Evolutionary conservation across 805 yeast genomes (phyloP).

Genomic region (Candida ponderosae): DNA sequence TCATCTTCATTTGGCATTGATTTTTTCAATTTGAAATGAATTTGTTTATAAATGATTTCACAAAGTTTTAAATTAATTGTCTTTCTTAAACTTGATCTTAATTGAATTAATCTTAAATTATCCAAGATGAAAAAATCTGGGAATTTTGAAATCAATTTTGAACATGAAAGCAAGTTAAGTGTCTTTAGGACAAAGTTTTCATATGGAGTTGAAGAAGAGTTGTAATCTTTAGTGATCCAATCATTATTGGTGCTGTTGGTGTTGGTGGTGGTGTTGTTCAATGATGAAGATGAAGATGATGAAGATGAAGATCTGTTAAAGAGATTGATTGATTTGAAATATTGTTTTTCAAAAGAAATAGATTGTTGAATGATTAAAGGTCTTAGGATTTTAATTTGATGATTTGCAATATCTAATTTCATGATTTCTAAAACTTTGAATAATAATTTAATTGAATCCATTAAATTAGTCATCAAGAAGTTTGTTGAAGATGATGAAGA

Average conservation of each 20-base stretch:
- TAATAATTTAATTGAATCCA: slow-evolving; percentile 69
- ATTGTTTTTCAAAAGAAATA: slow-evolving; percentile 81
- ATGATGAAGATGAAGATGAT: slow-evolving; percentile 10
- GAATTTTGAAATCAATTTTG: slow-evolving; percentile 73
- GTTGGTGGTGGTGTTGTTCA: no score
- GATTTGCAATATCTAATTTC: slow-evolving; percentile 93
- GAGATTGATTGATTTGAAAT: slow-evolving; percentile 38
- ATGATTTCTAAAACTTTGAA: slow-evolving; percentile 86
- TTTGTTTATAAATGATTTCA: slow-evolving; percentile 60
- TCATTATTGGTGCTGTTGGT: no score
- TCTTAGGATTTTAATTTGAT: slow-evolving; percentile 78
- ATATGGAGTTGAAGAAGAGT: slow-evolving; percentile 24
- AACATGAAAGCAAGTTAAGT: slow-evolving; percentile 61
- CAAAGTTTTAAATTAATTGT: slow-evolving; percentile 75
- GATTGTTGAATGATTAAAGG: slow-evolving; percentile 84
- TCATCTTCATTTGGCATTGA: not conserved
- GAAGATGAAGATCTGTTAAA: no score
- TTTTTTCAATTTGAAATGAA: no score
- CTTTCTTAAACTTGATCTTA: slow-evolving; percentile 83
- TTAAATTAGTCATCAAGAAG: slow-evolving; percentile 35
- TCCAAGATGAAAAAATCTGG: slow-evolving; percentile 83
- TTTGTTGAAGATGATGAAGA: slow-evolving; percentile 28
- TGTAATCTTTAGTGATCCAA: slow-evolving; percentile 14
- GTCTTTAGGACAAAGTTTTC: slow-evolving; percentile 53
- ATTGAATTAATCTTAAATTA: slow-evolving; percentile 65